phyloP scores from a whole-genome alignment of 2,329 filamentous ascomycete genomes.

The Paraphoma sp. region DNA sequence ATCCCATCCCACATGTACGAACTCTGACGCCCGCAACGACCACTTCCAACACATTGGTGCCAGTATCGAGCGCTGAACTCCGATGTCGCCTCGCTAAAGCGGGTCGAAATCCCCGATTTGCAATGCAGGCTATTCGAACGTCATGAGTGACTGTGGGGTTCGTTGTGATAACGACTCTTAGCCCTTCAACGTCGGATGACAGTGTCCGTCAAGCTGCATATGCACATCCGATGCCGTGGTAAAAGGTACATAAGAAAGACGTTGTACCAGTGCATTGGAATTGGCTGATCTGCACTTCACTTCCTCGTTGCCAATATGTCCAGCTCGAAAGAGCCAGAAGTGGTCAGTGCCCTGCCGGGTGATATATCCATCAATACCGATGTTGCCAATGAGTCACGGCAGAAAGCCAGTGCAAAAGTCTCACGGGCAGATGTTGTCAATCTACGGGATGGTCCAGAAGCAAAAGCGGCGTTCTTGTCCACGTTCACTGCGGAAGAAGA shows the following conservation, averaged over 20 bases:
- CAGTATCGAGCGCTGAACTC: conserved; percentile 1
- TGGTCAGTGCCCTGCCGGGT: conserved; percentile 1
- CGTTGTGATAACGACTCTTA: conserved; percentile 10
- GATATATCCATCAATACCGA: conserved; percentile 15
- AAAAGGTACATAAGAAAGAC: neutral
- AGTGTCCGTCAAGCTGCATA: neutral
- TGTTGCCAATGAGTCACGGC: conserved; percentile 12
- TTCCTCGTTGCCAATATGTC: neutral
- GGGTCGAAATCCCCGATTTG: conserved; percentile 1
- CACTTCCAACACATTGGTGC: neutral
- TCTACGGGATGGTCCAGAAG: conserved; percentile 25
- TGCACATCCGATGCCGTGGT: neutral
- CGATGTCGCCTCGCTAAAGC: neutral
- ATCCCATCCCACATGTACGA: conserved; percentile 9
- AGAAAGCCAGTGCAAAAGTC: conserved; percentile 12
- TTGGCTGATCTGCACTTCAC: conserved; percentile 3
- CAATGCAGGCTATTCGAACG: conserved; percentile 17
- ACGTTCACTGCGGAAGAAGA: conserved; percentile 29
- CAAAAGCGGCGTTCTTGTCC: conserved; percentile 26
- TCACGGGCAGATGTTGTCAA: conserved; percentile 20
- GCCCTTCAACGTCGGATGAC: conserved; percentile 1
- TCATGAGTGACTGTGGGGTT: conserved; percentile 5
- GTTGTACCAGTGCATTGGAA: neutral
- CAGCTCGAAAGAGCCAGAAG: conserved; percentile 6
- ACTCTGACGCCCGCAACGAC: neutral